A percentile compares a stretch with the other conserved stretches of the same genome.
phyloP scores from a whole-genome alignment of 2,329 filamentous ascomycete genomes.

The Aspergillus melleus region DNA sequence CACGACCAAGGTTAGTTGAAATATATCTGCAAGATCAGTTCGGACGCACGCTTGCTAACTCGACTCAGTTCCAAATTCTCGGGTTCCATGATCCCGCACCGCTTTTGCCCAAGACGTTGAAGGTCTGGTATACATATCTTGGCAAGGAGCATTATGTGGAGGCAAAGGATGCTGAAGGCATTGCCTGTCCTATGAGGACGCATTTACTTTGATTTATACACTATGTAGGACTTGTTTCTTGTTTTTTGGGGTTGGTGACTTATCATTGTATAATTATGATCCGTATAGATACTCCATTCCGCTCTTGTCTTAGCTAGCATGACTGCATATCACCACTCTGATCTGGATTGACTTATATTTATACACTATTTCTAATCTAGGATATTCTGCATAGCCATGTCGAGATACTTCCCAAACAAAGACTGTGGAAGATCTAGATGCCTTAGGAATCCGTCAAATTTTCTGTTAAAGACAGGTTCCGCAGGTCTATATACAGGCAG shows the following conservation, averaged over 20 bases:
- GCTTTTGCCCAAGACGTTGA: constrained; percentile 40
- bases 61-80: constrained; percentile 39
- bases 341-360: no score
- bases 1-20: constrained; percentile 34
- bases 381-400: neutral
- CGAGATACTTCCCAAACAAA: no score
- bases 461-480: no score
- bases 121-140: constrained; percentile 44
- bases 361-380: no score
- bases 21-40: no score
- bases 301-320: neutral
- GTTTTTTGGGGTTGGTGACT: neutral
- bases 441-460: no score
- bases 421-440: no score
- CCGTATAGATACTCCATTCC: neutral
- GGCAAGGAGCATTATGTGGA: constrained; percentile 41
- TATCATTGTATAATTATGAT: neutral
- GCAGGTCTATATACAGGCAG: no score
- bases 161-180: constrained; percentile 35
- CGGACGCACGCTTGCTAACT: constrained; percentile 20
- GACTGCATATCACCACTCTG: no score
- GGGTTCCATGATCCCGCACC: constrained; percentile 48
- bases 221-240: neutral
- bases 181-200: constrained; percentile 41
- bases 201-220: constrained; percentile 28